A percentile compares a stretch with the other conserved stretches of the same genome.
Conservation (phyloP, 2,329 filamentous ascomycete species). For the Aspergillus aculeatinus region DNA sequence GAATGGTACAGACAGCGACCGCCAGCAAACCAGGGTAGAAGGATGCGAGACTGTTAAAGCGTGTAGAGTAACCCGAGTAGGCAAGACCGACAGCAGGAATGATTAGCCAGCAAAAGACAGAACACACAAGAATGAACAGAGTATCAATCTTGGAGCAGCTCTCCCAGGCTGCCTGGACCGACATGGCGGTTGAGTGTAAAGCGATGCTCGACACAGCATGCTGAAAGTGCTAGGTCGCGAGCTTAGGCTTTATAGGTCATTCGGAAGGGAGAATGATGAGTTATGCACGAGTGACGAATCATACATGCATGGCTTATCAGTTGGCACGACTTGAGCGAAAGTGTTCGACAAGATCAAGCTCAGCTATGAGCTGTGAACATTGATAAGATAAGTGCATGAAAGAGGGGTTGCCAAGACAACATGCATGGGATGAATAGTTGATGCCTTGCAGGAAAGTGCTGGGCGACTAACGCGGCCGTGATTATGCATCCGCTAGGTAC, state of each 20-base stretch:
- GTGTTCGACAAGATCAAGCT: not conserved
- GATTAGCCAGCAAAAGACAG: constrained; percentile 54
- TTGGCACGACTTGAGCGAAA: not conserved
- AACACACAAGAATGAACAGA: constrained; percentile 52
- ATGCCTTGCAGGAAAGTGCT: not conserved
- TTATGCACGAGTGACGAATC: not conserved
- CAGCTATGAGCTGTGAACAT: not conserved
- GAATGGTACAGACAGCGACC: constrained; percentile 50
- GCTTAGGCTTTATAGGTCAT: not conserved
- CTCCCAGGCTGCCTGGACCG: constrained; percentile 49
- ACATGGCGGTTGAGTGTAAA: constrained; percentile 10
- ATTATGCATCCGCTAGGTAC: no score
- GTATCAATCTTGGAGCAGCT: constrained; percentile 55
- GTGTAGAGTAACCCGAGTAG: constrained; percentile 52
- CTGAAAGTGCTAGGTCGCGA: not conserved
- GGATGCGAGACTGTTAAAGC: constrained; percentile 49
- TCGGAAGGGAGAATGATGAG: not conserved
- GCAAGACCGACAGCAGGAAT: constrained; percentile 53
- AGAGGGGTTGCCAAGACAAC: not conserved
- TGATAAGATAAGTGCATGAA: not conserved
- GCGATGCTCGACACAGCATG: not conserved
- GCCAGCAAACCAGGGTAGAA: constrained; percentile 50
- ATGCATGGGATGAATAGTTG: not conserved
- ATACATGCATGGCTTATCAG: constrained; percentile 3
- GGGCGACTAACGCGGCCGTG: not conserved